A percentile compares a stretch with the other conserved stretches of the same genome.
These are phyloP conservation scores for Irpex sp. DNA, from an alignment of 1,284 basidiomycete species.

Conservation along the genomic window DNA sequence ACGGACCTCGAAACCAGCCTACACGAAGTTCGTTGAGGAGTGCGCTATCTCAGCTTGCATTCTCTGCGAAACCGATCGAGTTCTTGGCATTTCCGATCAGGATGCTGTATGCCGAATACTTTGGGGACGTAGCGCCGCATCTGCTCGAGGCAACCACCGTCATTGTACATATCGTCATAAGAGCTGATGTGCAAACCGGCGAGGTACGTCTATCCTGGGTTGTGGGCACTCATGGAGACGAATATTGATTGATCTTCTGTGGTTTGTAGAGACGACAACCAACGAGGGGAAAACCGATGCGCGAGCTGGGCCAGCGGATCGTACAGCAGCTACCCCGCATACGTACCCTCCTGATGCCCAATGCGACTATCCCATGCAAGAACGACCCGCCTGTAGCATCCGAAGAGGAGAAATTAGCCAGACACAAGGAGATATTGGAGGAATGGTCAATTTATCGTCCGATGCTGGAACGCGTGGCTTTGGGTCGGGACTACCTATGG, in stretches of 20 bases:
- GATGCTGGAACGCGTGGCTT: background rate
- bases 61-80: background rate
- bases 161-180: background rate
- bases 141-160: background rate
- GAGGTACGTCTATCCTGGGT: background rate
- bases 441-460: conserved; percentile 1
- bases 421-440: background rate
- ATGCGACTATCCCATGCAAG: background rate
- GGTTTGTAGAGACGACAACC: background rate
- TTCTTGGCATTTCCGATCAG: background rate
- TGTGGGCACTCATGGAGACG: background rate
- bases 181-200: background rate
- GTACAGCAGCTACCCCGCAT: background rate
- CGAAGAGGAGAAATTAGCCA: background rate
- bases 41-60: background rate
- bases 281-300: background rate
- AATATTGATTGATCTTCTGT: background rate
- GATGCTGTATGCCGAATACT: background rate
- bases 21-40: background rate
- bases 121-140: background rate
- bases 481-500: background rate
- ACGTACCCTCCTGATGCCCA: background rate
- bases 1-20: background rate
- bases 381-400: background rate
- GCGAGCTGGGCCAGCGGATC: background rate